Percentiles rank a stretch among this genome's conserved stretches.
These are phyloP conservation scores for Exophiala phaeomuriformis DNA, from an alignment of 2,329 filamentous ascomycete species.

Conservation along the genomic window DNA sequence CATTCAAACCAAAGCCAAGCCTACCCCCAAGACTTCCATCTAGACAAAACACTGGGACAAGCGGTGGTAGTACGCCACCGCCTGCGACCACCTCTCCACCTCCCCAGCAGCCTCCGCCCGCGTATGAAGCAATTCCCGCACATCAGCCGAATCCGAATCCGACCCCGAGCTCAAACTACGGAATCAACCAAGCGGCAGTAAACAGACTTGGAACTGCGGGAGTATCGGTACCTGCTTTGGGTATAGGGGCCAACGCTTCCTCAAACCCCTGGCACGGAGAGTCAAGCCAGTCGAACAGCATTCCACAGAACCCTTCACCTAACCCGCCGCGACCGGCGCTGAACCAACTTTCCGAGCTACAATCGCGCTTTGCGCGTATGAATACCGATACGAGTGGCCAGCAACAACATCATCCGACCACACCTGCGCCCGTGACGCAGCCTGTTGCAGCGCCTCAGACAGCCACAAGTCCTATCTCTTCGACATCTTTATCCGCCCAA, in stretches of 20 bases:
- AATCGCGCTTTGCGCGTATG: slow-evolving; percentile 58
- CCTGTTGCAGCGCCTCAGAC: slow-evolving; percentile 9
- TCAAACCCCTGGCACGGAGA: slow-evolving; percentile 26
- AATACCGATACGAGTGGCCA: slow-evolving; percentile 32
- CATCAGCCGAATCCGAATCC: slow-evolving; percentile 26
- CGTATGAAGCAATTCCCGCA: slow-evolving; percentile 15
- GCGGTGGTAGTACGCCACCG: slow-evolving; percentile 33
- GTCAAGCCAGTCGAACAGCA: slow-evolving; percentile 30
- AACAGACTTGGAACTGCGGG: slow-evolving; percentile 64
- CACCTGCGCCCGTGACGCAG: slow-evolving; percentile 10
- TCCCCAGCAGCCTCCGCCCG: slow-evolving; percentile 19
- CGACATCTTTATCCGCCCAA: background rate
- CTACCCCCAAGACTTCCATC: slow-evolving; percentile 66
- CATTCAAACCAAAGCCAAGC: slow-evolving; percentile 43
- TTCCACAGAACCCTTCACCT: slow-evolving; percentile 28
- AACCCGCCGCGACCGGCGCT: slow-evolving; percentile 15
- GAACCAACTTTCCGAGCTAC: slow-evolving; percentile 56
- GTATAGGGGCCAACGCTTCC: slow-evolving; percentile 49
- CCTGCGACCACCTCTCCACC: slow-evolving; percentile 33
- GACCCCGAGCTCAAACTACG: slow-evolving; percentile 32
- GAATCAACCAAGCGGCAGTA: slow-evolving; percentile 54
- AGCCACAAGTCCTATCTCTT: background rate
- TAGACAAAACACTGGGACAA: slow-evolving; percentile 48
- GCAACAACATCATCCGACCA: slow-evolving; percentile 23
- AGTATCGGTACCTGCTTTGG: slow-evolving; percentile 68